These are phyloP conservation scores for Chaetomiaceae sp. DNA, from an alignment of 2,329 filamentous ascomycete species.

Conservation along the genomic window DNA sequence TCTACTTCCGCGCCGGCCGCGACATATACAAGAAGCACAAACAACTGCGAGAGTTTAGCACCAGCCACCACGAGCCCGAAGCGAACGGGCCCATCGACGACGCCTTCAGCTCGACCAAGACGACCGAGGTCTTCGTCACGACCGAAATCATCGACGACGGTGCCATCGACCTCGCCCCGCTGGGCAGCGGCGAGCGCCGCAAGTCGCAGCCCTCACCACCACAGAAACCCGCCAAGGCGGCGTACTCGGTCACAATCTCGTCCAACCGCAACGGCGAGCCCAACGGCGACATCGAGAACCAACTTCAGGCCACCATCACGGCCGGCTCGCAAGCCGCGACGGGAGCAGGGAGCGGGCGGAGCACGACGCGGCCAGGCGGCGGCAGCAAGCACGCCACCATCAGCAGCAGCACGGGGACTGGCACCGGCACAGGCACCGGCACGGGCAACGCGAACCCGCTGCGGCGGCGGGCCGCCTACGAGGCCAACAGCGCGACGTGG, in stretches of 20 bases:
- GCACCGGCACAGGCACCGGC: not conserved
- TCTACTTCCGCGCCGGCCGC: slow-evolving; percentile 60
- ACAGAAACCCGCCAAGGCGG: slow-evolving; percentile 20
- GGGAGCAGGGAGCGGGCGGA: not conserved
- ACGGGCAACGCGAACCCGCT: slow-evolving; percentile 21
- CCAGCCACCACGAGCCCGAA: slow-evolving; percentile 39
- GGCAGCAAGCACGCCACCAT: not conserved
- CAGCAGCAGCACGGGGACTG: slow-evolving; percentile 10
- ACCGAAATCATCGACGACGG: slow-evolving; percentile 38
- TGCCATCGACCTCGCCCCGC: slow-evolving; percentile 30
- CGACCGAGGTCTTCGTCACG: slow-evolving; percentile 60
- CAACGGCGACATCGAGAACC: slow-evolving; percentile 23
- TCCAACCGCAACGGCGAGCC: slow-evolving; percentile 28
- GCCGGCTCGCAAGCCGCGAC: slow-evolving; percentile 8
- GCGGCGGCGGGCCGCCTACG: slow-evolving; percentile 36
- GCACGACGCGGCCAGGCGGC: slow-evolving; percentile 13
- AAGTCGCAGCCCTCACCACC: slow-evolving; percentile 12
- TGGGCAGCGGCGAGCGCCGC: slow-evolving; percentile 23
- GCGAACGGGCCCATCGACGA: slow-evolving; percentile 36
- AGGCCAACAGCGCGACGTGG: slow-evolving; percentile 59
- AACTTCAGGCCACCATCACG: slow-evolving; percentile 21
- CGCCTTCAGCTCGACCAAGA: slow-evolving; percentile 45
- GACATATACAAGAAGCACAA: slow-evolving; percentile 63
- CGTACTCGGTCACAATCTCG: slow-evolving; percentile 48
- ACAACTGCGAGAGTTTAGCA: slow-evolving; percentile 51